Evolutionary conservation across 148 eudicot genomes (phyloP).

Genomic region (Silene latifolia): DNA sequence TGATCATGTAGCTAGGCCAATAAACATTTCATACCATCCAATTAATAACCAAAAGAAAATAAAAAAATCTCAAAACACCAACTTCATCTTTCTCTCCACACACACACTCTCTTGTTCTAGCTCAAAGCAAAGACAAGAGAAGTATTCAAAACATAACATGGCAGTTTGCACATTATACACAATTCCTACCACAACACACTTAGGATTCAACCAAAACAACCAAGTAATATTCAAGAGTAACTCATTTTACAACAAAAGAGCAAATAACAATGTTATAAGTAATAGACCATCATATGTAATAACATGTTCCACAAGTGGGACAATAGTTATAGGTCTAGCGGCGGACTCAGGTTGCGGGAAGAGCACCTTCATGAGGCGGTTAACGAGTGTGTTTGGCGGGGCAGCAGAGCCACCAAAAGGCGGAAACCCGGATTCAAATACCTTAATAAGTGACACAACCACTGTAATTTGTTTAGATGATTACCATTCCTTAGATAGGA

Average conservation of each 20-base stretch:
- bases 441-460: slow-evolving; percentile 82
- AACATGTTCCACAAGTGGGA: slow-evolving; percentile 55
- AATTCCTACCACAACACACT: slow-evolving; percentile 56
- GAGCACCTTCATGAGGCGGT: slow-evolving; percentile 92
- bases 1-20: background rate
- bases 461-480: slow-evolving; percentile 95
- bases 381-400: slow-evolving; percentile 94
- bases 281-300: slow-evolving; percentile 25
- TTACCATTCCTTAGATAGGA: slow-evolving; percentile 84
- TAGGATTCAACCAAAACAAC: slow-evolving; percentile 45
- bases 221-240: slow-evolving; percentile 48
- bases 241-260: slow-evolving; percentile 23
- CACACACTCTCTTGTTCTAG: slow-evolving; percentile 22
- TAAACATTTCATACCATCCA: slow-evolving; percentile 16
- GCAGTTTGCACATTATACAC: slow-evolving; percentile 76
- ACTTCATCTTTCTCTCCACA: slow-evolving; percentile 1
- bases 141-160: slow-evolving; percentile 35
- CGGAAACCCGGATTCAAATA: slow-evolving; percentile 93
- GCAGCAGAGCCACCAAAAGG: slow-evolving; percentile 93
- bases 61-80: background rate
- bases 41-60: background rate
- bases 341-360: slow-evolving; percentile 99
- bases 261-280: background rate
- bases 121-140: slow-evolving; percentile 4
- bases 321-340: slow-evolving; percentile 86